Base-by-base conservation (phyloP, 805 yeast genomes). In the Clavispora asparagi region DNA sequence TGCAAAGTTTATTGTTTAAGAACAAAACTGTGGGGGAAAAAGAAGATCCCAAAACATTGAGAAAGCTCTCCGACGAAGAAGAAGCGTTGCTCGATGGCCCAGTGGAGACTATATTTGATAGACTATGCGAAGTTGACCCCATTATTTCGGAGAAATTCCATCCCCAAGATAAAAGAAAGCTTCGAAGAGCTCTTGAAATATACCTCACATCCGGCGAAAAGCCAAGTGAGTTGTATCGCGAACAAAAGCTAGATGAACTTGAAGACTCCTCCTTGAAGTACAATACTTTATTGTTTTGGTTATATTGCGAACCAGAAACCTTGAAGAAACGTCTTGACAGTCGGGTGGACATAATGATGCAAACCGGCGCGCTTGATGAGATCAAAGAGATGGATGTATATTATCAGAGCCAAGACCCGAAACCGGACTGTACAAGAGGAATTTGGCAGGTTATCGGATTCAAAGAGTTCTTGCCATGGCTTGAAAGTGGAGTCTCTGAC, bases 361-460 rank as follows among this genome's bases (percentile, higher is more conserved):
- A 64, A 1, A 57, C 59, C 0, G 96, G 96, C 0, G 92, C 87
- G 0, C 50, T 80, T 40, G 71, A 73, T 1, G 99, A 94, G 63
- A 77, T 94, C 13, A 58, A 74, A 8, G 78, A 81, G 45, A 60
- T 92, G 57, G 81, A 79, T 59, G 58, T 64, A 0, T 68, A 67
- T 26, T 84, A 76, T 40, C 53, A 67, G 6, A 40, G 45, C 0
- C 62, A 62, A 10, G 38, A 45, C 7, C 64, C 62, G 0, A 61
- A 57, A 19, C 81, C 85, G 9, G 82, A 75, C 47, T 66, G 79
- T 46, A 85, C 85, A 44, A 70, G 76, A 47, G 98, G 98, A 2
- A 77, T 92, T 0, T 90, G 90, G 90, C 98, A 94, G 66, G 96
- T 87, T 1, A 87, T 92, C 57, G 98, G 98, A 1, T 94, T 87